These are phyloP conservation scores for Cryptosporidium ryanae DNA, from an alignment of 169 alveolate genomes.

Conservation along the genomic window DNA sequence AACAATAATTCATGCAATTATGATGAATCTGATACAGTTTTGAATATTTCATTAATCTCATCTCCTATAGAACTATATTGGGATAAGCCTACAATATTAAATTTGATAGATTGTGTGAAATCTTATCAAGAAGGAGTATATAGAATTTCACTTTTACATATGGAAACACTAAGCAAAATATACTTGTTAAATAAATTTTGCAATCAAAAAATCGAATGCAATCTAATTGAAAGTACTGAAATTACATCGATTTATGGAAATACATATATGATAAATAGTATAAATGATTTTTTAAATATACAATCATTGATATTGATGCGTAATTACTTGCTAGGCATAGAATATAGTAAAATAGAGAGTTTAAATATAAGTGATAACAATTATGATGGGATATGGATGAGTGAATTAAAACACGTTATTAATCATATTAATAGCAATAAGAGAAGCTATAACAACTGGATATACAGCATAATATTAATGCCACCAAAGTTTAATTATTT, in stretches of 20 bases:
- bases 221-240: not conserved
- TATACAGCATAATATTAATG: conserved; percentile 41
- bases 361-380: not conserved
- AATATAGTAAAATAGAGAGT: not conserved
- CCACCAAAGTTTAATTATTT: conserved; percentile 36
- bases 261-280: not conserved
- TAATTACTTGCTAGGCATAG: not conserved
- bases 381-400: not conserved
- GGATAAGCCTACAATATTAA: conserved; percentile 65
- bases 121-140: conserved; percentile 19
- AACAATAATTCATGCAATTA: not conserved
- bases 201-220: conserved; percentile 2
- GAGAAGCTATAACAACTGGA: conserved; percentile 10
- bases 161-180: conserved; percentile 7
- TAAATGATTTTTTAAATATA: conserved; percentile 13
- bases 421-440: not conserved
- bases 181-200: conserved; percentile 18
- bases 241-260: conserved; percentile 38
- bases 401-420: not conserved
- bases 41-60: conserved; percentile 28
- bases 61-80: conserved; percentile 68
- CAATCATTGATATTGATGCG: conserved; percentile 22
- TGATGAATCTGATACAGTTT: conserved; percentile 4
- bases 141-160: conserved; percentile 3
- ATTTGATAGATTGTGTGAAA: conserved; percentile 26